Conservation (phyloP, 371 early-diverging fungal genomes). For the Quaeritorhiza haematococci region DNA sequence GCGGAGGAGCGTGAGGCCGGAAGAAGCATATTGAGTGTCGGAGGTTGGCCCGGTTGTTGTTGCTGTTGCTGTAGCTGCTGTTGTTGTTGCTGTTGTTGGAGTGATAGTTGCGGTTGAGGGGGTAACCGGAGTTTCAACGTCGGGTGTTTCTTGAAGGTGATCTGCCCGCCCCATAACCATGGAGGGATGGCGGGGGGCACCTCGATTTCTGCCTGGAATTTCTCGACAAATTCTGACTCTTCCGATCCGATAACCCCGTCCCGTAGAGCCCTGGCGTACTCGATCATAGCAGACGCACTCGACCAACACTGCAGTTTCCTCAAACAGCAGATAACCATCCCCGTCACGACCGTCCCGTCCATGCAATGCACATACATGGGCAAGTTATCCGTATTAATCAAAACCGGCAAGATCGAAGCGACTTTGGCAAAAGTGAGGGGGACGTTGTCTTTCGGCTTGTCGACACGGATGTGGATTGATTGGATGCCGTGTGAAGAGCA, state of each 20-base stretch:
- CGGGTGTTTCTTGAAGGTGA: conserved; percentile 54
- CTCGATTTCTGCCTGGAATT: conserved; percentile 69
- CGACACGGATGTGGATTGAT: conserved; percentile 69
- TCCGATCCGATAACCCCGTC: conserved; percentile 77
- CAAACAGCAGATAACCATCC: conserved; percentile 76
- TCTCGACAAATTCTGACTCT: conserved; percentile 84
- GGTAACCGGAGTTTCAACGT: conserved; percentile 42
- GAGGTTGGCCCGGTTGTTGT: neutral
- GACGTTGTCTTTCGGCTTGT: conserved; percentile 76
- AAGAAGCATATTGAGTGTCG: neutral
- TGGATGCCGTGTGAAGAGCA: conserved; percentile 60
- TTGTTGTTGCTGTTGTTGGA: conserved; percentile 1
- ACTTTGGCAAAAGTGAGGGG: conserved; percentile 76
- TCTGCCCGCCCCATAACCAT: conserved; percentile 79
- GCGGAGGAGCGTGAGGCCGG: neutral
- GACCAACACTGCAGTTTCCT: conserved; percentile 89
- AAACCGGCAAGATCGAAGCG: conserved; percentile 66
- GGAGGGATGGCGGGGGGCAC: conserved; percentile 45
- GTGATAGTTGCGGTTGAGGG: conserved; percentile 3
- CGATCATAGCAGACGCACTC: conserved; percentile 52
- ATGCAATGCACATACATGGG: conserved; percentile 88
- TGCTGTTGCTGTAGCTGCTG: neutral
- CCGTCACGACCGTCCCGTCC: conserved; percentile 87
- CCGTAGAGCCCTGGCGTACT: conserved; percentile 28
- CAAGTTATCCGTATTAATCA: conserved; percentile 65